Conservation (phyloP, 1,284 basidiomycete species). For the Chalciporus piperatoides region DNA sequence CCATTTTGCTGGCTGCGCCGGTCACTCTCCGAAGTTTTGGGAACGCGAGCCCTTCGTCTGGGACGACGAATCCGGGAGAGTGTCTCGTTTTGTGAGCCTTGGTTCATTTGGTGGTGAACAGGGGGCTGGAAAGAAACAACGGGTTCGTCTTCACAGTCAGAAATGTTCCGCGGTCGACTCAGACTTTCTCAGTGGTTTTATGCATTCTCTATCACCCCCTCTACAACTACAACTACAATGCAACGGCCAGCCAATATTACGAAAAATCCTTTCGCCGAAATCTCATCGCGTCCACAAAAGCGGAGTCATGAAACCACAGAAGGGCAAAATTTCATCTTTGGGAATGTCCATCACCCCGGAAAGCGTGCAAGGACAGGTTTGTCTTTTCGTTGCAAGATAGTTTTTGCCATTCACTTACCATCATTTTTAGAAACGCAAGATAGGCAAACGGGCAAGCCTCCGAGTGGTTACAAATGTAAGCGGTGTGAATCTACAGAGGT, state of each 20-base stretch:
- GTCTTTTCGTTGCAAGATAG: slow-evolving; percentile 15
- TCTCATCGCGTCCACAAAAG: slow-evolving; percentile 43
- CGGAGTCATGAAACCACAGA: slow-evolving; percentile 45
- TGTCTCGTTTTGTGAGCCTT: slow-evolving; percentile 78
- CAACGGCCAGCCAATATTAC: slow-evolving; percentile 65
- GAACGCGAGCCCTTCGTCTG: slow-evolving; percentile 88
- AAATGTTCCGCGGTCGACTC: slow-evolving; percentile 1
- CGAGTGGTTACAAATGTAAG: slow-evolving; percentile 70
- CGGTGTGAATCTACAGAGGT: slow-evolving; percentile 76
- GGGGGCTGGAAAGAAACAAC: slow-evolving; percentile 63
- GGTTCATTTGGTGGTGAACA: slow-evolving; percentile 78
- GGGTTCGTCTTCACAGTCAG: slow-evolving; percentile 47
- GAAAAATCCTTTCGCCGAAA: slow-evolving; percentile 65
- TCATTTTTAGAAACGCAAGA: slow-evolving; percentile 23
- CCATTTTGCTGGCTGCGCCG: slow-evolving; percentile 67
- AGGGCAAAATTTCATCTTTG: slow-evolving; percentile 67
- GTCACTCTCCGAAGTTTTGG: slow-evolving; percentile 72
- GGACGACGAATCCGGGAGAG: slow-evolving; percentile 65
- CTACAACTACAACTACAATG: slow-evolving; percentile 33
- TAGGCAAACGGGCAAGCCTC: slow-evolving; percentile 54
- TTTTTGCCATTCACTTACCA: background rate
- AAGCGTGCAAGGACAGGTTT: slow-evolving; percentile 56
- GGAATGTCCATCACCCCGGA: slow-evolving; percentile 48
- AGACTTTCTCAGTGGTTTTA: slow-evolving; percentile 65
- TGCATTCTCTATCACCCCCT: slow-evolving; percentile 62